Evolutionary conservation across 345 rosid genomes (phyloP).

Genomic region (Rhodamnia rubescens): DNA sequence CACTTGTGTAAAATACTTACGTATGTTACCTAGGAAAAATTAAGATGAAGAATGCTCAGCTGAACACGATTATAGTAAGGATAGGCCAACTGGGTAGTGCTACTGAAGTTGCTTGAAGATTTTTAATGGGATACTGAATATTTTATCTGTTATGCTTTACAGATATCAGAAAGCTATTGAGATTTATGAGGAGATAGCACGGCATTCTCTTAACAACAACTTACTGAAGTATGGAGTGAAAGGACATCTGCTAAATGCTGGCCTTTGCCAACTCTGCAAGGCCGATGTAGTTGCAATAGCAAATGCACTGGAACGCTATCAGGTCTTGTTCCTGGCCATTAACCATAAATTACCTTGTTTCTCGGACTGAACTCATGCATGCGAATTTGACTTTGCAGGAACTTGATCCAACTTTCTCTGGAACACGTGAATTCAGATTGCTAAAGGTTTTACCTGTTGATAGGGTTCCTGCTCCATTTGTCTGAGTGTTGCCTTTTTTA

Average conservation of each 20-base stretch:
- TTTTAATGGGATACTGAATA: neutral
- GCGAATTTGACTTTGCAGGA: conserved; percentile 43
- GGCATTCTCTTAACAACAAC: conserved; percentile 61
- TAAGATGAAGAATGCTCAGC: neutral
- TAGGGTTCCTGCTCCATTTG: neutral
- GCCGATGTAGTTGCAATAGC: conserved; percentile 77
- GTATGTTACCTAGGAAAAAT: neutral
- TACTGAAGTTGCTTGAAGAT: neutral
- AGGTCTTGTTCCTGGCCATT: conserved; percentile 37
- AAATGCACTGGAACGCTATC: conserved; percentile 86
- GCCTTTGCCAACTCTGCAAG: conserved; percentile 92
- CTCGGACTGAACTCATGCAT: neutral
- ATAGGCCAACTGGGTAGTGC: neutral
- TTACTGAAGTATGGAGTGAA: conserved; percentile 94
- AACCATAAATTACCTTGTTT: neutral
- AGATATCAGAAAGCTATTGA: conserved; percentile 85
- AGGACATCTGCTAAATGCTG: conserved; percentile 97
- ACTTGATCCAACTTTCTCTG: conserved; percentile 89
- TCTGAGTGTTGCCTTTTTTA: neutral
- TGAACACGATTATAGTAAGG: neutral
- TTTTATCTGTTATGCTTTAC: conserved; percentile 12
- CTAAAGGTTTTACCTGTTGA: conserved; percentile 27
- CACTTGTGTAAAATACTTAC: neutral
- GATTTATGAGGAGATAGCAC: conserved; percentile 83
- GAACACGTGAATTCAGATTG: conserved; percentile 80